Percentiles rank a stretch among this genome's conserved stretches.
phyloP scores from a whole-genome alignment of 1,284 basidiomycete species.

The Ganoderma meredithae region DNA sequence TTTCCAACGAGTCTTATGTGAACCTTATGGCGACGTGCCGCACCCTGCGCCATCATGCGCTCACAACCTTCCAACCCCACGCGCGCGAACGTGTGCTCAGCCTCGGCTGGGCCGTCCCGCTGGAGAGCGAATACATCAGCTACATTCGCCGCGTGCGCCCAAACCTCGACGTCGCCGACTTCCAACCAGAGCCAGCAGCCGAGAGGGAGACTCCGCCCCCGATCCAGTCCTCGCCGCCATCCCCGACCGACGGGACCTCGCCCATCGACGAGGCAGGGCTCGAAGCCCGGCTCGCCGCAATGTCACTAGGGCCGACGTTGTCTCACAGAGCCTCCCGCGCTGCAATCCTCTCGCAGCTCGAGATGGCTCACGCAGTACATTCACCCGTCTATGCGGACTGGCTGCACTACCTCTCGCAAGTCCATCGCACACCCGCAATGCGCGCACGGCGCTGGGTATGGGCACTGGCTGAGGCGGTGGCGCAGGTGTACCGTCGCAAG shows the following conservation, averaged over 20 bases:
- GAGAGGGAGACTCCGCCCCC: neutral
- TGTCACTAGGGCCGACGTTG: too few relatives aligned
- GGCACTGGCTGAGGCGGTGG: conserved; percentile 27
- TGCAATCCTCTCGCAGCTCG: conserved; percentile 7
- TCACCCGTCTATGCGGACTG: conserved; percentile 36
- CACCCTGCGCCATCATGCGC: conserved; percentile 35
- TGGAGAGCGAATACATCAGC: conserved; percentile 27
- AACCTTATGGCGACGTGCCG: conserved; percentile 38
- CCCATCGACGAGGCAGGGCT: neutral
- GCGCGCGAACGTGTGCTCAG: conserved; percentile 36
- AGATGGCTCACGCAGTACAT: conserved; percentile 32
- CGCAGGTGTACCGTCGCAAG: conserved; percentile 18
- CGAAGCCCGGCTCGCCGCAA: neutral
- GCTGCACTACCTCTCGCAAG: conserved; percentile 38
- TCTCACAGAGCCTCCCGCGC: neutral
- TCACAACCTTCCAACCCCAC: conserved; percentile 38
- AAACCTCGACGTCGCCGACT: neutral
- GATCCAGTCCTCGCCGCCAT: neutral
- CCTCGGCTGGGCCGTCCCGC: conserved; percentile 39
- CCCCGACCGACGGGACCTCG: neutral
- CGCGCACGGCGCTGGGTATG: conserved; percentile 39
- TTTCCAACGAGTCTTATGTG: conserved; percentile 33
- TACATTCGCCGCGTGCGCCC: conserved; percentile 7
- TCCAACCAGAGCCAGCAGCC: neutral
- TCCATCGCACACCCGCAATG: conserved; percentile 38